phyloP scores from a whole-genome alignment of 1,284 basidiomycete genomes.

The Sphaerobolus stellatus region DNA sequence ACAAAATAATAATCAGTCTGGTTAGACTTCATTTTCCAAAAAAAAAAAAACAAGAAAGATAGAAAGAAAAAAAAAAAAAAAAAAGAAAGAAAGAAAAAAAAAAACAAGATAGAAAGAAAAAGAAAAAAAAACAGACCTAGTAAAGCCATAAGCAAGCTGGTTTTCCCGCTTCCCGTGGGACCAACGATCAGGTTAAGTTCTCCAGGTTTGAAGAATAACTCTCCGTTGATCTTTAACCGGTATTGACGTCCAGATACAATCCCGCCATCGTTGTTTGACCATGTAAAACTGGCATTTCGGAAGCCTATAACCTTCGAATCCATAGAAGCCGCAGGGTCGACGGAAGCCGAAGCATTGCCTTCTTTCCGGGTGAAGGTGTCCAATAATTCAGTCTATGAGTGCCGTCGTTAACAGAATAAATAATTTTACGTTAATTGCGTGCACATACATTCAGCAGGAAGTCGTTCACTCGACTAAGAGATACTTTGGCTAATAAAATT shows the following conservation, averaged over 20 bases:
- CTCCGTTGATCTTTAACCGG: conserved; percentile 35
- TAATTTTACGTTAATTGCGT: no score
- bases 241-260: conserved; percentile 27
- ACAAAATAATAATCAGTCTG: conserved; percentile 26
- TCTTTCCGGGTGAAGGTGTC: conserved; percentile 12
- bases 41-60: no score
- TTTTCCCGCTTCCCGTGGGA: conserved; percentile 32
- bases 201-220: conserved; percentile 44
- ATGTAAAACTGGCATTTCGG: conserved; percentile 42
- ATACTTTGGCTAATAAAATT: conserved; percentile 43
- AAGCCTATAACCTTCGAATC: conserved; percentile 36
- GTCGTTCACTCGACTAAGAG: conserved; percentile 45
- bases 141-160: conserved; percentile 28
- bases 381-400: conserved; percentile 11
- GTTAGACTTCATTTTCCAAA: no score
- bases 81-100: no score
- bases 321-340: conserved; percentile 26
- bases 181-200: conserved; percentile 50
- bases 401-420: conserved; percentile 13
- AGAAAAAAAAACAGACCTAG: not conserved
- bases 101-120: no score
- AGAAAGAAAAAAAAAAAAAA: no score
- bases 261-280: conserved; percentile 32
- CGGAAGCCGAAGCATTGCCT: not conserved
- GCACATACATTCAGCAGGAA: conserved; percentile 44